Conservation (phyloP, 139 green algal species). For the Chlamydomonas asymmetrica region DNA sequence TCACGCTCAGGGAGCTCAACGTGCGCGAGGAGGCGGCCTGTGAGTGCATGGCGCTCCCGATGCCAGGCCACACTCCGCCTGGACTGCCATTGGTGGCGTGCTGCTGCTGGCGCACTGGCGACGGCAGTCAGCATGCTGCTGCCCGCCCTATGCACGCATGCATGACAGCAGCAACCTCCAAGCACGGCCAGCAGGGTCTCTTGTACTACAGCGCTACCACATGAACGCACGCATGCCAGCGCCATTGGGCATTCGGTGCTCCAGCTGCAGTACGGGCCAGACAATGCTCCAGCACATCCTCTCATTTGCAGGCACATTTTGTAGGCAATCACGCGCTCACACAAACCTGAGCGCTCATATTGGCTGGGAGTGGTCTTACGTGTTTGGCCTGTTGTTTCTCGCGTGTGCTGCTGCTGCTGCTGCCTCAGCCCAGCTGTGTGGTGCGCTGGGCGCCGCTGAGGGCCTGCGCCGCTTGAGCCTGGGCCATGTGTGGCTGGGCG, state of each 20-base stretch:
- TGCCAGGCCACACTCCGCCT: too few relatives aligned
- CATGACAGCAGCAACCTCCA: too few relatives aligned
- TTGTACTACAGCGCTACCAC: not conserved
- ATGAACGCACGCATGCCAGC: not conserved
- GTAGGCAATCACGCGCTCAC: not conserved
- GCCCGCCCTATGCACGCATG: too few relatives aligned
- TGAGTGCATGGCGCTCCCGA: not conserved
- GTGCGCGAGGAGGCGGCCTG: conserved; percentile 34
- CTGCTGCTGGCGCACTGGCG: not conserved
- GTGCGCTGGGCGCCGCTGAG: conserved; percentile 6
- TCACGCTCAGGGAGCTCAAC: conserved; percentile 34
- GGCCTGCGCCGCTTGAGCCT: not conserved
- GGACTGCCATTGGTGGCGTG: too few relatives aligned
- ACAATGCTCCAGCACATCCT: not conserved
- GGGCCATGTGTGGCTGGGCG: conserved; percentile 17
- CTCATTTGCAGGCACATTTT: not conserved
- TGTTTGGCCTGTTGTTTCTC: not conserved
- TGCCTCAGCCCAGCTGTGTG: conserved; percentile 13
- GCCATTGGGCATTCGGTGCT: not conserved
- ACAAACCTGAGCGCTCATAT: not conserved
- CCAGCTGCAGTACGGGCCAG: not conserved
- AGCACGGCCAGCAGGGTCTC: not conserved
- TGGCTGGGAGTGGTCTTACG: too few relatives aligned
- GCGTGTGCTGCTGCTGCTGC: not conserved
- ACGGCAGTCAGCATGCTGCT: not conserved